Conservation (phyloP, 768 basidiomycete species). For the Sistotremastrum suecicum region DNA sequence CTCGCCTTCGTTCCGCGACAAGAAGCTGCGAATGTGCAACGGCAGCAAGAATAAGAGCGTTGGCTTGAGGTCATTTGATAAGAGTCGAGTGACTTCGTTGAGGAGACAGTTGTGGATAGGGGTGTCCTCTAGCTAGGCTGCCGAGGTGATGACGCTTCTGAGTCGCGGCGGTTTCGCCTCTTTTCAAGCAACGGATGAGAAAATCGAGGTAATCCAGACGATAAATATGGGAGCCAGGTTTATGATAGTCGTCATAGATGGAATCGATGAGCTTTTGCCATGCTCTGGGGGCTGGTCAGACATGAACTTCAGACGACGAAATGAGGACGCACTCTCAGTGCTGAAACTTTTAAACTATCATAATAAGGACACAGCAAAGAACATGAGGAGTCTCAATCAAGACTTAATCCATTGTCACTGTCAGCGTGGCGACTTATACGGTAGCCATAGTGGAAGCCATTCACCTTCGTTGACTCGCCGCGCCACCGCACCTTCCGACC, state of each 20-base stretch:
- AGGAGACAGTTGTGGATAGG: no score
- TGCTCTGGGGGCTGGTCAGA: no score
- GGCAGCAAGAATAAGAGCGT: conserved; percentile 78
- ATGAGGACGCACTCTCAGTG: conserved; percentile 49
- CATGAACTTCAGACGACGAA: no score
- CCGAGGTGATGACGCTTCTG: conserved; percentile 80
- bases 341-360: conserved; percentile 51
- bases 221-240: conserved; percentile 57
- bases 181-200: conserved; percentile 83
- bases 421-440: no score
- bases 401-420: no score
- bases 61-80: conserved; percentile 60
- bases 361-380: conserved; percentile 68
- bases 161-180: conserved; percentile 81
- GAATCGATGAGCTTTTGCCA: conserved; percentile 94
- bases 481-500: no score
- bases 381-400: no score
- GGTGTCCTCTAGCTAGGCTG: no score
- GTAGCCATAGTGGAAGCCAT: no score
- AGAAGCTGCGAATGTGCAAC: conserved; percentile 85
- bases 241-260: conserved; percentile 73
- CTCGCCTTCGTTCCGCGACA: conserved; percentile 83
- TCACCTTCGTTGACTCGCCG: no score
- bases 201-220: conserved; percentile 83
- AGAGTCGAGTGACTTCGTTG: conserved; percentile 80